Base-by-base conservation (phyloP, 2,329 filamentous ascomycete genomes). In the Colletotrichum tropicale region DNA sequence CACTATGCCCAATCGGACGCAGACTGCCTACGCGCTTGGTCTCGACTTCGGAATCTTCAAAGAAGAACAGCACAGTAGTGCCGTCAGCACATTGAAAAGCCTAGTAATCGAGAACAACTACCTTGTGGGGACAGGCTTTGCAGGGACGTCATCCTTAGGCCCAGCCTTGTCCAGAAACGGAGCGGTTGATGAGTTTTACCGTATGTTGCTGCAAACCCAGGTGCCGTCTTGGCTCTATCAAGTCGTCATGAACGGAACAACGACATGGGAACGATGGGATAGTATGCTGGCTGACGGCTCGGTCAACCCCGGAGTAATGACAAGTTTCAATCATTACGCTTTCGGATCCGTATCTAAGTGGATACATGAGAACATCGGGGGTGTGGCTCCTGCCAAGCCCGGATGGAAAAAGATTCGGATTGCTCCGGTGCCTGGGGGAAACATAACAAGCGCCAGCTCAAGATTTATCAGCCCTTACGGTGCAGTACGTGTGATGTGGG, bases 211-310 rank as follows among this genome's bases (percentile, higher is more conserved):
- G 6, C 84, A 89, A 77, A 86, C 83, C 7, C 79, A 83, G 5
- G 83, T 84, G 2, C 88, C 87, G 0, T 87, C 84, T 0, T 89
- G 88, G 88, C 78, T 90, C 2, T 89, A 88, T 66, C 87, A 86
- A 12, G 84, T 90, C 7, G 83, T 82, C 0, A 85, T 86, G 84
- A 82, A 82, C n/a, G 88, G 83, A 0, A 89, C 88, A 0, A 89
- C 88, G 0, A 87, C 85, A 0, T 89, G 88, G 88, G 88, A 90
- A 76, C 83, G 88, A 3, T 89, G 88, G 88, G 87, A 90, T 56
- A 86, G 84, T 32, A 80, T 89, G 34, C 78, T 88, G 1, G 81
- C 85, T 0, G 81, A 89, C 71, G 87, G 87, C 0, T 81, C 76
- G 0, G 77, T 89, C n/a, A 89, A 89, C 69, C 82, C 85, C 0